These are phyloP conservation scores for Coemansia sp. DNA, from an alignment of 192 early-diverging fungal genomes.

Conservation along the genomic window DNA sequence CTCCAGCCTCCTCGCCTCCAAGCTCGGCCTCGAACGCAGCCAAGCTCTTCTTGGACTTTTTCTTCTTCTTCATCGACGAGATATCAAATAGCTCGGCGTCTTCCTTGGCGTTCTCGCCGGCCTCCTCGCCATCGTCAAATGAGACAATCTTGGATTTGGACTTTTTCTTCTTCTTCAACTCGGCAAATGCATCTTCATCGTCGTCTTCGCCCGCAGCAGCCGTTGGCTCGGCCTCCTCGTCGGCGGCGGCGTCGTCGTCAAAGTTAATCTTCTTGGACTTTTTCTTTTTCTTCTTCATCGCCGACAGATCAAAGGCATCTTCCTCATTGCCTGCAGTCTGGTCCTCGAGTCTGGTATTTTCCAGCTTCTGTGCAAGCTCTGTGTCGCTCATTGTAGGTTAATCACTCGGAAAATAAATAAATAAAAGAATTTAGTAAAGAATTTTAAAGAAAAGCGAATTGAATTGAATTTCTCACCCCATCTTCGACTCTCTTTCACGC, in stretches of 20 bases:
- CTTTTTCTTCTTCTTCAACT: slow-evolving; percentile 67
- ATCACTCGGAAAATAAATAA: slow-evolving; percentile 14
- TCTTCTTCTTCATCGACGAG: slow-evolving; percentile 62
- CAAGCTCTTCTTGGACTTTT: slow-evolving; percentile 74
- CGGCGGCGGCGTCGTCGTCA: slow-evolving; percentile 39
- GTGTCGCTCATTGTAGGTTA: slow-evolving; percentile 35
- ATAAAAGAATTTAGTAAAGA: slow-evolving; percentile 6
- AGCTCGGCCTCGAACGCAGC: slow-evolving; percentile 85
- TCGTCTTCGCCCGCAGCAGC: slow-evolving; percentile 18
- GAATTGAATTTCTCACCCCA: neutral
- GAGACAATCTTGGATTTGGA: slow-evolving; percentile 55
- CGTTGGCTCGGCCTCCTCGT: slow-evolving; percentile 12
- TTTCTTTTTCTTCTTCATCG: slow-evolving; percentile 55
- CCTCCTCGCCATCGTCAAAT: slow-evolving; percentile 41
- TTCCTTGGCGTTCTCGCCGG: slow-evolving; percentile 30
- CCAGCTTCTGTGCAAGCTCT: slow-evolving; percentile 30
- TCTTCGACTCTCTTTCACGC: neutral
- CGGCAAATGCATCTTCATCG: slow-evolving; percentile 48
- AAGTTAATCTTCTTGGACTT: slow-evolving; percentile 54
- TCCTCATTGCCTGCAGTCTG: slow-evolving; percentile 17
- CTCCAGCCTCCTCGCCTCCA: slow-evolving; percentile 60
- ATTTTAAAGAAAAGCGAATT: neutral
- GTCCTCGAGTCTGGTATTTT: slow-evolving; percentile 21
- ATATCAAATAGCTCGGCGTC: slow-evolving; percentile 44
- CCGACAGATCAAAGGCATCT: slow-evolving; percentile 25